phyloP scores from a whole-genome alignment of 2,329 filamentous ascomycete species.

The Aureobasidium musti region DNA sequence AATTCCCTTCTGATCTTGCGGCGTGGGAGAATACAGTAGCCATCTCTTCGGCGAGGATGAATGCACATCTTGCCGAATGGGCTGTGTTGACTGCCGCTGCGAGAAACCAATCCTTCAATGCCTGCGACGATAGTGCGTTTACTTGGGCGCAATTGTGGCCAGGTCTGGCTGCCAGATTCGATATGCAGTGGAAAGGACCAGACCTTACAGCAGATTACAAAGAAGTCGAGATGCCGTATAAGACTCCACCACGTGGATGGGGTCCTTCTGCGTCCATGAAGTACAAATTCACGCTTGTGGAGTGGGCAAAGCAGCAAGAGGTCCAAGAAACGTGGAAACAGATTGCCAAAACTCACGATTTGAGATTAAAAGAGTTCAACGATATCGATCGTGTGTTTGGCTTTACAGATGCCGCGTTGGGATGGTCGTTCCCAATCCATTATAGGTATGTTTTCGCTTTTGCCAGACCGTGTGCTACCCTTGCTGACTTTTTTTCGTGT shows the following conservation, averaged over 20 bases:
- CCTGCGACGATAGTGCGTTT: constrained; percentile 49
- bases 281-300: constrained; percentile 23
- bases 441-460: constrained; percentile 1
- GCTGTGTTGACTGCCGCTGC: constrained; percentile 45
- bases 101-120: constrained; percentile 54
- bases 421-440: background rate
- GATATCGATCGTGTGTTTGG: constrained; percentile 6
- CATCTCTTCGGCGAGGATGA: constrained; percentile 51
- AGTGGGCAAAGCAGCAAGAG: constrained; percentile 43
- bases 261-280: background rate
- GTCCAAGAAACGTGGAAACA: constrained; percentile 47
- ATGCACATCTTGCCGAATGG: constrained; percentile 55
- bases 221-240: background rate
- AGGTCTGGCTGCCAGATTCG: background rate
- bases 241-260: constrained; percentile 20
- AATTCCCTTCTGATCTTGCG: constrained; percentile 49
- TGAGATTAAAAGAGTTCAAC: constrained; percentile 22
- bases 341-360: constrained; percentile 52
- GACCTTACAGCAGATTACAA: background rate
- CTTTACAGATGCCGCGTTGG: background rate
- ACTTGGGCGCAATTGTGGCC: constrained; percentile 48
- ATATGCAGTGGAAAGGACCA: background rate
- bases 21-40: constrained; percentile 50
- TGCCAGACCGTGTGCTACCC: too few relatives aligned
- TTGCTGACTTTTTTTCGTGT: constrained; percentile 37